A percentile compares a stretch with the other conserved stretches of the same genome.
These are phyloP conservation scores for Arthrobotrys sinensis DNA, from an alignment of 2,329 filamentous ascomycete genomes.

Conservation along the genomic window DNA sequence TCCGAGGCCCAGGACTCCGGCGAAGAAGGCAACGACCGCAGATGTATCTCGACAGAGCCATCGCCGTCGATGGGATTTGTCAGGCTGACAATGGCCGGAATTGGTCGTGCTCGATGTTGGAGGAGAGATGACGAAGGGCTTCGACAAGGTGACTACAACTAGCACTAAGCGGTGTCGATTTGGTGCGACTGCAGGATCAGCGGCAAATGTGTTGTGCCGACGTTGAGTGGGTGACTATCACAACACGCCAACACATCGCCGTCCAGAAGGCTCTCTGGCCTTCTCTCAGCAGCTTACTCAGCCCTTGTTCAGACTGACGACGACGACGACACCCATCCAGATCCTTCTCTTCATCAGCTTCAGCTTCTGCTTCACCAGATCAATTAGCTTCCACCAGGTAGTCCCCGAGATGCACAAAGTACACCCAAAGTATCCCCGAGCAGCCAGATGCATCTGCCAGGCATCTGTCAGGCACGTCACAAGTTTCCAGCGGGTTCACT, in stretches of 20 bases:
- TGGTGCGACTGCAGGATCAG: constrained; percentile 8
- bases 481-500: constrained; percentile 26
- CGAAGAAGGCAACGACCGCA: constrained; percentile 43
- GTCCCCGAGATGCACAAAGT: constrained; percentile 27
- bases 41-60: constrained; percentile 40
- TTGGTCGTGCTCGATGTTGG: no score
- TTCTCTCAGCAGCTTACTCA: neutral
- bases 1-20: constrained; percentile 1
- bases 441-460: constrained; percentile 2
- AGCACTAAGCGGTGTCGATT: neutral
- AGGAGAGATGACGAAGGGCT: neutral
- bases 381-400: neutral
- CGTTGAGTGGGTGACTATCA: constrained; percentile 23
- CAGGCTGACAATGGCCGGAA: constrained; percentile 31
- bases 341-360: constrained; percentile 10
- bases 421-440: constrained; percentile 29
- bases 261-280: neutral
- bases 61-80: constrained; percentile 45
- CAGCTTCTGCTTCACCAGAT: neutral
- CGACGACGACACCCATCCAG: neutral
- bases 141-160: neutral
- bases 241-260: constrained; percentile 32
- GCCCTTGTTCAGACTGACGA: neutral
- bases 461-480: constrained; percentile 25
- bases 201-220: constrained; percentile 37